These are phyloP conservation scores for Rheum nobile DNA, from an alignment of 148 eudicot genomes.

Conservation along the genomic window DNA sequence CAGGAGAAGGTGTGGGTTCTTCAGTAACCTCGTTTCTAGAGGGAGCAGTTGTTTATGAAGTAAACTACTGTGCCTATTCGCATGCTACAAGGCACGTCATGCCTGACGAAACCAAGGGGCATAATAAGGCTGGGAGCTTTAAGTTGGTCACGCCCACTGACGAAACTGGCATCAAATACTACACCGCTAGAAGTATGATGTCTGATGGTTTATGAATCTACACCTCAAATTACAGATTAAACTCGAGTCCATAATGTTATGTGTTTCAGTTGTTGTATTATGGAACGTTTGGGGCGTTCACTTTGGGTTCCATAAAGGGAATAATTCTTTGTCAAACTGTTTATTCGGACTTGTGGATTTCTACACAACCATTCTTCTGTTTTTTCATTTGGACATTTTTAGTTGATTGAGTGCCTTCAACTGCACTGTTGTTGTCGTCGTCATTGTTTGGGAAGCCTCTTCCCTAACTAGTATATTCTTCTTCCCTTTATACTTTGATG, in stretches of 20 bases:
- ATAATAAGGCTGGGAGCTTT: slow-evolving; percentile 30
- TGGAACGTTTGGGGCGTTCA: not conserved
- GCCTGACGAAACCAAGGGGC: slow-evolving; percentile 20
- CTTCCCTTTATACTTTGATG: not conserved
- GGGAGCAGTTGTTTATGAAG: slow-evolving; percentile 30
- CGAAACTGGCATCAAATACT: slow-evolving; percentile 28
- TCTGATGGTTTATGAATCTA: slow-evolving; percentile 19
- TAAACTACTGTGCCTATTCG: slow-evolving; percentile 53
- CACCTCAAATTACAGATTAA: not conserved
- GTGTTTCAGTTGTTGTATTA: not conserved
- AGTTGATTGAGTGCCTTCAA: not conserved
- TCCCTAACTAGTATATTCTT: no score
- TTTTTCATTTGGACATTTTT: not conserved
- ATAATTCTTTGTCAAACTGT: not conserved
- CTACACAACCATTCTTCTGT: not conserved
- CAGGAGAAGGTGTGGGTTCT: slow-evolving; percentile 60
- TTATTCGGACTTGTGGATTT: not conserved
- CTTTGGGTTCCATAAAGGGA: not conserved
- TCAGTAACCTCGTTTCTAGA: slow-evolving; percentile 28
- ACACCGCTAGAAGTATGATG: slow-evolving; percentile 3
- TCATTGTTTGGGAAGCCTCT: no score
- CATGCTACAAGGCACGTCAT: slow-evolving; percentile 24
- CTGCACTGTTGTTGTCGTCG: not conserved
- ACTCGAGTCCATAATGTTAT: not conserved
- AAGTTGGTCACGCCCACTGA: slow-evolving; percentile 21